A percentile compares a stretch with the other conserved stretches of the same genome.
phyloP scores from a whole-genome alignment of 805 yeast genomes.

The Starmerella asiatica region DNA sequence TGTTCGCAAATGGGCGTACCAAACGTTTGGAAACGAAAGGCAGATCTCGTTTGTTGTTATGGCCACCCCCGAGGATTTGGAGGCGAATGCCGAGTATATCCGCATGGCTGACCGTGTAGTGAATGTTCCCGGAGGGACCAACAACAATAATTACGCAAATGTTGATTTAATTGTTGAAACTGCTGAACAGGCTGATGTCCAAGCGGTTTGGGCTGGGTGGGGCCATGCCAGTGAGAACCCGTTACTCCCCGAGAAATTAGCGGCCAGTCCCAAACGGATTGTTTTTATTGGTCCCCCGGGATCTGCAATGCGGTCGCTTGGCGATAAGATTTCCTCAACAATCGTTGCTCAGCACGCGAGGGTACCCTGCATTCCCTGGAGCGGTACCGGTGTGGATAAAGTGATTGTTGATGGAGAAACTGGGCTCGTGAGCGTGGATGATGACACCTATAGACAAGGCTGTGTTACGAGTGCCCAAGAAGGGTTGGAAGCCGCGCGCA shows the following conservation, averaged over 20 bases:
- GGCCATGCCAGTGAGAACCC: constrained; percentile 99
- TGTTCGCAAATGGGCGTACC: constrained; percentile 97
- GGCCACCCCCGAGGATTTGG: constrained; percentile 99
- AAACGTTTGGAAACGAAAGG: constrained; percentile 92
- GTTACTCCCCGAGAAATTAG: constrained; percentile 77
- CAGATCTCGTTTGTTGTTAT: constrained; percentile 89
- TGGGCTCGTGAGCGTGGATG: constrained; percentile 78
- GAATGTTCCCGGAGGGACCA: constrained; percentile 98
- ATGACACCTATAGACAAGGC: constrained; percentile 71
- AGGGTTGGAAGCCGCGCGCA: constrained; percentile 70
- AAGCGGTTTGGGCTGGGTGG: constrained; percentile 99
- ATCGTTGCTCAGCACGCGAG: constrained; percentile 98
- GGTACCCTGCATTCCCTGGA: constrained; percentile 99
- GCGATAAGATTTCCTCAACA: constrained; percentile 95
- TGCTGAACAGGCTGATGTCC: constrained; percentile 91
- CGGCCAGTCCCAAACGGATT: constrained; percentile 80
- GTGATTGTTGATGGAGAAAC: constrained; percentile 57
- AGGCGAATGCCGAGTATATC: constrained; percentile 92
- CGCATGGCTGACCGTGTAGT: constrained; percentile 98
- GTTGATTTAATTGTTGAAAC: constrained; percentile 93
- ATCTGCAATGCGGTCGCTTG: constrained; percentile 97
- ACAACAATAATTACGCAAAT: constrained; percentile 95
- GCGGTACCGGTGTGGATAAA: constrained; percentile 90
- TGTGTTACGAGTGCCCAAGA: constrained; percentile 78
- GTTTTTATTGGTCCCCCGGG: constrained; percentile 98